Evolutionary conservation across 2,329 filamentous ascomycete genomes (phyloP), one percentile per base, ranked within the genome.

Genomic region (Fusarium sp.): DNA sequence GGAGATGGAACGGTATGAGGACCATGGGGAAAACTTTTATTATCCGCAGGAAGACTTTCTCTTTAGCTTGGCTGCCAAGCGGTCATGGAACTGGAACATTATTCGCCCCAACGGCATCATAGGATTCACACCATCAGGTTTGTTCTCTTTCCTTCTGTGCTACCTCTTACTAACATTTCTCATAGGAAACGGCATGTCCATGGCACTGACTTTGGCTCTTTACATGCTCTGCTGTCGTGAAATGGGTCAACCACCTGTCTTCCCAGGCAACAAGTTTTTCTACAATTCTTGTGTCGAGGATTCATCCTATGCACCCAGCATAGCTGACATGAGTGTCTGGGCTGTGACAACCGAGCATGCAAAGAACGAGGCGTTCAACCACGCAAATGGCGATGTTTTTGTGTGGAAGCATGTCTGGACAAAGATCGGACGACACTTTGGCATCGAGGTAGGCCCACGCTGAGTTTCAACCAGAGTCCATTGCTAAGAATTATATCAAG

Each of bases 1-100:
- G 27, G 66, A 53, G 3, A 70, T 70, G 66, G 46, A 20, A 14
- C 57, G 68, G 0, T 70, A 70, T 20, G 57, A 70, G 13, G 68
- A 69, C n/a, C 36, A 61, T 3, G 68, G 66, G 2, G 68, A 70
- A 18, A 70, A 70, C 60, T 70, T 70, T 10, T 70, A 70, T 29
- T 67, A 70, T 9, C 60, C 54, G 0, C 68, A 70, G 18, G 68
- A 70, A 33, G 68, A 70, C 7, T 70, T 69, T 4, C 54, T 70
- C n/a, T 69, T 58, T 10, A 59, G 27, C 11, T 50, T 70, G 0
- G 60, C 68, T 6, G 55, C 65, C 1, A 68, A 70, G 16, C 67
- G 68, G 4, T 29, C 36, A 0, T 70, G 68, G 68, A 31, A 67
- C 13, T 70, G 66, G 68, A 70, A 70, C 13, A 29, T 70, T 5